Conservation (phyloP, 2,329 filamentous ascomycete species). For the Trichoderma sp. region DNA sequence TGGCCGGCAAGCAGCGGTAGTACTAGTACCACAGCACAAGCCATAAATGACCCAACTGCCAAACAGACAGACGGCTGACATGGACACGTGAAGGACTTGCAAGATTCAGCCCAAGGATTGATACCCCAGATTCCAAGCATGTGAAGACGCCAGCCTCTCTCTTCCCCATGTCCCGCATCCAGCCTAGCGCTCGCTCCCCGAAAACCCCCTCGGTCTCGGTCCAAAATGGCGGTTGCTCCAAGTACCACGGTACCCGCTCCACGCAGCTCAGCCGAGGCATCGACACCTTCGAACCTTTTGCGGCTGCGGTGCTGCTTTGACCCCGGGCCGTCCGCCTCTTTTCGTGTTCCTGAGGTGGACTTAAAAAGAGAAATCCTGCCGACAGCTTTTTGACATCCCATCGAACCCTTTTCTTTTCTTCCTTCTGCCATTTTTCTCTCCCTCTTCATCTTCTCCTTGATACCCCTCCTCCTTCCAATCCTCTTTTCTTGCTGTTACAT, state of each 20-base stretch:
- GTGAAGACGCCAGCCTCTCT: slow-evolving; percentile 7
- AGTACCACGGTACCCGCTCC: slow-evolving; percentile 19
- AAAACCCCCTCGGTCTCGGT: slow-evolving; percentile 4
- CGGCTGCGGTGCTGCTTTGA: not conserved
- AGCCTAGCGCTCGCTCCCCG: slow-evolving; percentile 9
- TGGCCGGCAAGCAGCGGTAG: not conserved
- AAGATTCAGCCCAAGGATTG: too few species aligned
- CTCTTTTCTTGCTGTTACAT: not conserved
- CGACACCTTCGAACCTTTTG: slow-evolving; percentile 4
- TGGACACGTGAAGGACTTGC: slow-evolving; percentile 4
- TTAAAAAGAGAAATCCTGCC: not conserved
- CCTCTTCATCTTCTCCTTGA: not conserved
- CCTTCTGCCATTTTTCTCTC: not conserved
- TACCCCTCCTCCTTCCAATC: not conserved
- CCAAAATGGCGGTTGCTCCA: slow-evolving; percentile 11
- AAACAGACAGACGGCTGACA: not conserved
- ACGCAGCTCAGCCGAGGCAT: slow-evolving; percentile 23
- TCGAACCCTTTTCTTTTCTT: not conserved
- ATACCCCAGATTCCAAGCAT: slow-evolving; percentile 4
- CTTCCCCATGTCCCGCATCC: slow-evolving; percentile 5
- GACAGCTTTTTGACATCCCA: slow-evolving; percentile 1
- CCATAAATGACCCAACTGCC: not conserved
- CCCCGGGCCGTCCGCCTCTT: slow-evolving; percentile 15
- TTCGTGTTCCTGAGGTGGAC: not conserved
- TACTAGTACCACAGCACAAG: not conserved